A percentile compares a stretch with the other conserved stretches of the same genome.
Conservation (phyloP, 2,329 filamentous ascomycete species). For the Bisporella sp. region DNA sequence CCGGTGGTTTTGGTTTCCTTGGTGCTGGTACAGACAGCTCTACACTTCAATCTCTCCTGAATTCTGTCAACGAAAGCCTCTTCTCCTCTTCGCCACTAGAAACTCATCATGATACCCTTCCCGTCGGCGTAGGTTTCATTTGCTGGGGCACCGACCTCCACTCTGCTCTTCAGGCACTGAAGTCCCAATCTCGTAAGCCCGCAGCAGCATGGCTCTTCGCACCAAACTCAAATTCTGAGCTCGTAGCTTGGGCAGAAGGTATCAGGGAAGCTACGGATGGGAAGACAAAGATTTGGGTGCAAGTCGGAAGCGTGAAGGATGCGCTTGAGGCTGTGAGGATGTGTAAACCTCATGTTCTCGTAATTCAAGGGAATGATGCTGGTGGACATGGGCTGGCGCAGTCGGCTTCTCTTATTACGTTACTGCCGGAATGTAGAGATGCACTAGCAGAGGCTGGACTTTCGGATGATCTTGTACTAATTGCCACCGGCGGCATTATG, state of each 20-base stretch:
- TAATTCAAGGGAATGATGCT: conserved; percentile 31
- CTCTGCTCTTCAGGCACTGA: conserved; percentile 25
- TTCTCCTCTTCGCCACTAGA: conserved; percentile 7
- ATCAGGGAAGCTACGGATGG: conserved; percentile 18
- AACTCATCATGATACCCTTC: conserved; percentile 24
- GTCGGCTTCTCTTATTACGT: conserved; percentile 26
- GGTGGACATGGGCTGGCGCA: conserved; percentile 30
- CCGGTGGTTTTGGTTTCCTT: conserved; percentile 44
- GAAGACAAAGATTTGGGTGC: conserved; percentile 28
- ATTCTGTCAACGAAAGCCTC: conserved; percentile 17
- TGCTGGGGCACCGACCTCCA: conserved; percentile 37
- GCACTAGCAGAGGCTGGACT: conserved; percentile 17
- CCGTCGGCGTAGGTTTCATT: conserved; percentile 41
- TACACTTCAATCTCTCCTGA: conserved; percentile 17
- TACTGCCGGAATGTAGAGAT: conserved; percentile 30
- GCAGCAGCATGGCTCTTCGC: conserved; percentile 43
- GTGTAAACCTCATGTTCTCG: conserved; percentile 26
- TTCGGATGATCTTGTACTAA: conserved; percentile 17
- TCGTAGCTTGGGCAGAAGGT: conserved; percentile 23
- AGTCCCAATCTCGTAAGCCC: conserved; percentile 20
- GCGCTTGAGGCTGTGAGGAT: conserved; percentile 19
- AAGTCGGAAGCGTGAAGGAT: conserved; percentile 26
- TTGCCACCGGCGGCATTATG: conserved; percentile 31
- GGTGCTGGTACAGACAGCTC: conserved; percentile 27
- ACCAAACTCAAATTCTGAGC: conserved; percentile 22